Evolutionary conservation across 495 filamentous ascomycete species (phyloP).

Genomic region (Gamarada debralockiae): DNA sequence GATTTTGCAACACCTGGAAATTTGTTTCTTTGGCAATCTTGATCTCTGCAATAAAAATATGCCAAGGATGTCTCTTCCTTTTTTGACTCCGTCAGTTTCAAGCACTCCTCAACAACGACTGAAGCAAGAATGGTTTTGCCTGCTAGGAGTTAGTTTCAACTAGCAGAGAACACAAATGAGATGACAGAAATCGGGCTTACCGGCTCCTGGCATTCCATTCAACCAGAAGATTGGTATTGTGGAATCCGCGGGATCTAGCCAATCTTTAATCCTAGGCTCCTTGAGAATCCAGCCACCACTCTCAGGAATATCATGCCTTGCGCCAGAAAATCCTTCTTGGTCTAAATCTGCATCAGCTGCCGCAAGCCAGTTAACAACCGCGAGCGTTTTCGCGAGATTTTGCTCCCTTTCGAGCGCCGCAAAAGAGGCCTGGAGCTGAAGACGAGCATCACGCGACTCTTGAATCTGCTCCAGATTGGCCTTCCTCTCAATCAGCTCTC

Average conservation of each 20-base stretch:
- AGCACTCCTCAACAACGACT: conserved; percentile 31
- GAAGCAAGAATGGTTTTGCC: conserved; percentile 42
- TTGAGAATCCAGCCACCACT: conserved; percentile 35
- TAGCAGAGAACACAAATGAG: conserved; percentile 9
- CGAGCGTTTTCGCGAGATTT: conserved; percentile 12
- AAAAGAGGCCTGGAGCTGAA: conserved; percentile 10
- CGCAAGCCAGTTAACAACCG: conserved; percentile 32
- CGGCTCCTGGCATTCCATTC: conserved; percentile 40
- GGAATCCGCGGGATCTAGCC: conserved; percentile 22
- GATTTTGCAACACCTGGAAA: conserved; percentile 30
- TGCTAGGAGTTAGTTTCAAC: conserved; percentile 29
- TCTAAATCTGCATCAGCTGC: conserved; percentile 22
- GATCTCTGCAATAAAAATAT: conserved; percentile 42
- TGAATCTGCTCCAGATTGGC: conserved; percentile 25
- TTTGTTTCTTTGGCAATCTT: conserved; percentile 28
- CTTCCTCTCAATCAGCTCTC: conserved; percentile 30
- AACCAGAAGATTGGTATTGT: conserved; percentile 31
- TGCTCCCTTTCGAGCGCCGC: conserved; percentile 16
- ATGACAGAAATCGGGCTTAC: conserved; percentile 41
- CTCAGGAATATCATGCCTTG: conserved; percentile 23
- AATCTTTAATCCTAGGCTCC: conserved; percentile 25
- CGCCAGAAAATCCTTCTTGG: conserved; percentile 29
- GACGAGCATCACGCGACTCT: conserved; percentile 19
- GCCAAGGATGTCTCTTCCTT: conserved; percentile 25
- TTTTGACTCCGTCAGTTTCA: conserved; percentile 43